Evolutionary conservation across 148 eudicot species (phyloP), one percentile per base, ranked within the genome.

Genomic region (Oxyria digyna): DNA sequence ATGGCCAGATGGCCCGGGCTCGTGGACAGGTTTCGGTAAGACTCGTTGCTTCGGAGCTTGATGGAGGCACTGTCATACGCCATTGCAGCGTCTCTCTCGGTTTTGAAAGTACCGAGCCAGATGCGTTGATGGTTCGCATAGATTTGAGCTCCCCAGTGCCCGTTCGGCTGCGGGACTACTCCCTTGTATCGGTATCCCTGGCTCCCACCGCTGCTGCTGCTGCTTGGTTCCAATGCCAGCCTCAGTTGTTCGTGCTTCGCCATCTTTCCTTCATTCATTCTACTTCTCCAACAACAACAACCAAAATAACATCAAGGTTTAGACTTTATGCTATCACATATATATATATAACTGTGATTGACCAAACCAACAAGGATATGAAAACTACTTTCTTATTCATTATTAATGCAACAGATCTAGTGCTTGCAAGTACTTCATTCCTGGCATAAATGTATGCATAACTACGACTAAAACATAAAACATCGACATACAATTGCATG

Each of bases 31-130:
- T 81, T 84, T 1, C 88, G 42, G 35, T 71, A 74, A 6, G 73
- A 23, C 32, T 80, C 74, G 3, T 27, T 29, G 18, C 17, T 37
- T 1, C 46, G 8, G 3, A 84, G 78, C 69, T 75, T 77, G 49
- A 78, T 55, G 57, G 83, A 74, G 15, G 85, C 88, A 11, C 83
- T 84, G 26, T 84, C 88, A 17, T 84, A 84, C 4, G 88, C 88
- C 63, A 66, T 27, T 0, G 81, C 88, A 0, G 85, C 88, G 8
- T 71, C 76, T 6, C 0, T 69, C 67, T 81, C 88, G 0, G 88
- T 75, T 27, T 75, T 78, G 78, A 82, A 84, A 8, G 88, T 84
- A n/a, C 88, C 88, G 0, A 81, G 75, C 88, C 88, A 81, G 9
- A 78, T 63, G 2, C 83, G 74, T 3, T 62, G 73, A 38, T 79